Conservation (phyloP, 225 moss, liverwort and hornwort species). For the Ulota crispa region DNA sequence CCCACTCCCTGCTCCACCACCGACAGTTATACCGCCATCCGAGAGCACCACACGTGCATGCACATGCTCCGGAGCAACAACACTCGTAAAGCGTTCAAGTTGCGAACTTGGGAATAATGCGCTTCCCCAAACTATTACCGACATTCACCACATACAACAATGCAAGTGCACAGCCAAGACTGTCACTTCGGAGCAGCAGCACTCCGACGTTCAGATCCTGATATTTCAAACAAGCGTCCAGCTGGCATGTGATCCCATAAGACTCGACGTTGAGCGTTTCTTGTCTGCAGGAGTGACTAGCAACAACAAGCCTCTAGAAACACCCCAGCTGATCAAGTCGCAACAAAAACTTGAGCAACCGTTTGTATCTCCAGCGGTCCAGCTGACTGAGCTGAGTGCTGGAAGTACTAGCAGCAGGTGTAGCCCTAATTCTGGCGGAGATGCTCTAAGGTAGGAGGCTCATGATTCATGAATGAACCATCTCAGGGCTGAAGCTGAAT, state of each 20-base stretch:
- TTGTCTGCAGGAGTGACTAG: constrained; percentile 14
- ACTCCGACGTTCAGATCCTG: constrained; percentile 20
- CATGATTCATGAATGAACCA: too few relatives aligned
- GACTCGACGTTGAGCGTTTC: not conserved
- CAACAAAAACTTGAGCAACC: not conserved
- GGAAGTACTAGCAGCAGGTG: not conserved
- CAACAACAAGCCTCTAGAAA: constrained; percentile 4
- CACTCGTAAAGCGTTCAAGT: constrained; percentile 20
- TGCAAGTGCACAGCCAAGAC: constrained; percentile 20
- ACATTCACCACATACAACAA: constrained; percentile 39
- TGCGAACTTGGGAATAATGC: not conserved
- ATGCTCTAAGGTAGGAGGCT: not conserved
- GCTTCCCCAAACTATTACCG: not conserved
- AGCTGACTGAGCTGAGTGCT: too few relatives aligned
- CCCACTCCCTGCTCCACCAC: constrained; percentile 42
- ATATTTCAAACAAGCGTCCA: constrained; percentile 10
- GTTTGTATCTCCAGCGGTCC: not conserved
- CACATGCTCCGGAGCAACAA: constrained; percentile 10
- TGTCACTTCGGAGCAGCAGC: not conserved
- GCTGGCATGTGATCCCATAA: constrained; percentile 10
- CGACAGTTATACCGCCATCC: not conserved
- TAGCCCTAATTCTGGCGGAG: not conserved
- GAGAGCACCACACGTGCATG: constrained; percentile 12
- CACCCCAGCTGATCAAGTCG: not conserved
- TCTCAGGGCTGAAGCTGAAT: too few relatives aligned